phyloP scores from a whole-genome alignment of 345 rosid species.

The Jatropha curcas region DNA sequence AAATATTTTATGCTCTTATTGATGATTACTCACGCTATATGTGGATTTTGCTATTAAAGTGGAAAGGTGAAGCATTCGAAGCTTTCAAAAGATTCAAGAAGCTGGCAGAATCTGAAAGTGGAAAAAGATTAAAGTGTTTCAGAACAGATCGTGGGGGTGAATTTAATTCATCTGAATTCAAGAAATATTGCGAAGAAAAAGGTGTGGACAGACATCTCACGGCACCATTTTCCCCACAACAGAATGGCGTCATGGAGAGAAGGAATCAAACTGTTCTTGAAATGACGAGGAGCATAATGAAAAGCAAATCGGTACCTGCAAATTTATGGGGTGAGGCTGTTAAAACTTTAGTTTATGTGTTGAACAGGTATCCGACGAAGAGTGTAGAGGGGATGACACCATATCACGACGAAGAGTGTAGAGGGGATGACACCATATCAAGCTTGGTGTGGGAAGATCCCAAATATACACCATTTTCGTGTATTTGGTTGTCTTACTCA shows the following conservation, averaged over 20 bases:
- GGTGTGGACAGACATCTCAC: neutral
- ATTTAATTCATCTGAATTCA: no score
- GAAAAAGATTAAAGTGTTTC: neutral
- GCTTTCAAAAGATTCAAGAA: neutral
- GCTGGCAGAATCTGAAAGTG: neutral
- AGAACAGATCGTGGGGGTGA: conserved; percentile 11
- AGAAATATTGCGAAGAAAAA: neutral
- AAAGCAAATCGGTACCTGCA: neutral
- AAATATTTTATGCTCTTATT: neutral
- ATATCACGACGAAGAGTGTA: conserved; percentile 3
- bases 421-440: neutral
- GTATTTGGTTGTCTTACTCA: conserved; percentile 6
- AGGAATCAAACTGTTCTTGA: neutral
- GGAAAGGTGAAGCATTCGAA: neutral
- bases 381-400: neutral
- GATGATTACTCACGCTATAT: conserved; percentile 14
- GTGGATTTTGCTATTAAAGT: conserved; percentile 1
- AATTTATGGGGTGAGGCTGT: neutral
- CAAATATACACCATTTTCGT: neutral
- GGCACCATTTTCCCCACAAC: conserved; percentile 6
- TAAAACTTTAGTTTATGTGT: neutral
- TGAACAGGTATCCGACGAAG: conserved; percentile 1
- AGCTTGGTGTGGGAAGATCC: neutral
- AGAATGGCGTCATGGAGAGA: neutral
- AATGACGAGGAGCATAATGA: neutral